Conservation (phyloP, 2,329 filamentous ascomycete species). For the Verticillium klebahnii region DNA sequence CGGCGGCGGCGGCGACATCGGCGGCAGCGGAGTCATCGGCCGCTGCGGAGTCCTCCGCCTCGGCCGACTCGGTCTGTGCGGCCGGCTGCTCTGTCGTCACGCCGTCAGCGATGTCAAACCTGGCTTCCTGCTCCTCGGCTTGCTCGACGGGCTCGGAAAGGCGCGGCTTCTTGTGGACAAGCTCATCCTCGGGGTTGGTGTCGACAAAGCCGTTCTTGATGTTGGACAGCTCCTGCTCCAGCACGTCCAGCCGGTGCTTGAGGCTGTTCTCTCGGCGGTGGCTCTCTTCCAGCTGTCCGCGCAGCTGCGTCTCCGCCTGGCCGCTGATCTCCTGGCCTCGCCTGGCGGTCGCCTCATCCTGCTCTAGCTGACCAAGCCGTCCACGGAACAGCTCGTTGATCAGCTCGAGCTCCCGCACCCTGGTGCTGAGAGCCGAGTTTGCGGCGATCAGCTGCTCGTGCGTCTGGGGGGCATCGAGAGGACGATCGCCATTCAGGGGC, state of each 20-base stretch:
- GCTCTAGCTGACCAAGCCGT: slow-evolving; percentile 73
- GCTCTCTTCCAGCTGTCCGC: slow-evolving; percentile 66
- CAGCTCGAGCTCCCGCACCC: slow-evolving; percentile 90
- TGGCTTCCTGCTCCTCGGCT: background rate
- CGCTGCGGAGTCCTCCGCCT: background rate
- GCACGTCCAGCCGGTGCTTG: slow-evolving; percentile 75
- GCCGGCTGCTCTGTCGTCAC: background rate
- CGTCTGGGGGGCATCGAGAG: slow-evolving; percentile 67
- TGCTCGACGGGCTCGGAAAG: slow-evolving; percentile 3
- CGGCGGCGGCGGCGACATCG: background rate
- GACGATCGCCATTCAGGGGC: slow-evolving; percentile 53
- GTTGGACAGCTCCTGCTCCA: slow-evolving; percentile 56
- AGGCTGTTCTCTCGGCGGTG: slow-evolving; percentile 75
- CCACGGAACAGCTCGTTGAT: slow-evolving; percentile 83
- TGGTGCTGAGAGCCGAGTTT: slow-evolving; percentile 87
- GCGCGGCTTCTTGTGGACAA: slow-evolving; percentile 10
- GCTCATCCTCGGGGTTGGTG: slow-evolving; percentile 4
- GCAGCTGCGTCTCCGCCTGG: slow-evolving; percentile 52
- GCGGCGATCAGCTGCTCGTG: slow-evolving; percentile 76
- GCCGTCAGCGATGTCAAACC: background rate
- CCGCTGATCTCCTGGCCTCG: slow-evolving; percentile 53
- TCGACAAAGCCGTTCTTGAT: slow-evolving; percentile 8
- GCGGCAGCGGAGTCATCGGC: background rate
- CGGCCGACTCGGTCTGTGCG: background rate
- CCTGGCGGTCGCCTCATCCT: slow-evolving; percentile 65